Percentiles rank a stretch among this genome's conserved stretches.
Evolutionary conservation across 306 rosid genomes (phyloP).

Genomic region (Gastrolobium bilobum): DNA sequence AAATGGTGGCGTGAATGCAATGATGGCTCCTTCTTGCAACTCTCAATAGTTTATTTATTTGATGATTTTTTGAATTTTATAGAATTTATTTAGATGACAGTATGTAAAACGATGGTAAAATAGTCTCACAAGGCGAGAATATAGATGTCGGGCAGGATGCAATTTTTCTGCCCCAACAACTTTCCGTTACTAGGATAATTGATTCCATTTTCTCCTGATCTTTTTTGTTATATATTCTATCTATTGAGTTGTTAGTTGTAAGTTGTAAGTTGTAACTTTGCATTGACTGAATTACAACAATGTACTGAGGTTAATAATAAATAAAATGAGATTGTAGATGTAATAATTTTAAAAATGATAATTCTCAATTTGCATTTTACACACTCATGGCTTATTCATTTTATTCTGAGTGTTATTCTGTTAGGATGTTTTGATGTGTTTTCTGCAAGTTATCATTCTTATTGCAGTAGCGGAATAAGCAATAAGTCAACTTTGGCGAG

Average conservation of each 20-base stretch:
- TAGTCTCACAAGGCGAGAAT: constrained; percentile 36
- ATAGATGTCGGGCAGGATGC: constrained; percentile 55
- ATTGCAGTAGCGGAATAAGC: background rate
- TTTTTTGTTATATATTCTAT: constrained; percentile 45
- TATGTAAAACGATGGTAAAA: constrained; percentile 44
- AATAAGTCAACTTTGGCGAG: constrained; percentile 38
- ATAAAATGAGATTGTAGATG: constrained; percentile 40
- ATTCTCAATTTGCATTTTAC: constrained; percentile 25
- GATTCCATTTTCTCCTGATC: constrained; percentile 40
- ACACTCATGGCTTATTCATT: background rate
- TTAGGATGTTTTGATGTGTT: constrained; percentile 13
- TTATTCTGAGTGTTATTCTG: background rate
- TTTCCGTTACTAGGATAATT: constrained; percentile 43
- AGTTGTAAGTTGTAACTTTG: constrained; percentile 41
- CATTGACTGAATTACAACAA: constrained; percentile 28
- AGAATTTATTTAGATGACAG: constrained; percentile 58
- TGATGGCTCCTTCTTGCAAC: constrained; percentile 41
- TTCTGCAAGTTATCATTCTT: background rate
- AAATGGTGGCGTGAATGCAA: constrained; percentile 65
- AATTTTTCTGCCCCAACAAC: constrained; percentile 54
- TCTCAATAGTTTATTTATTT: constrained; percentile 47
- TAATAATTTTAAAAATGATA: constrained; percentile 22
- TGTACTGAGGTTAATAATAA: constrained; percentile 28
- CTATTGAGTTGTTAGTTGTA: background rate
- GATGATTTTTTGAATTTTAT: constrained; percentile 56